These are phyloP conservation scores for Cicer yamashitae DNA, from an alignment of 306 rosid genomes.

Conservation along the genomic window DNA sequence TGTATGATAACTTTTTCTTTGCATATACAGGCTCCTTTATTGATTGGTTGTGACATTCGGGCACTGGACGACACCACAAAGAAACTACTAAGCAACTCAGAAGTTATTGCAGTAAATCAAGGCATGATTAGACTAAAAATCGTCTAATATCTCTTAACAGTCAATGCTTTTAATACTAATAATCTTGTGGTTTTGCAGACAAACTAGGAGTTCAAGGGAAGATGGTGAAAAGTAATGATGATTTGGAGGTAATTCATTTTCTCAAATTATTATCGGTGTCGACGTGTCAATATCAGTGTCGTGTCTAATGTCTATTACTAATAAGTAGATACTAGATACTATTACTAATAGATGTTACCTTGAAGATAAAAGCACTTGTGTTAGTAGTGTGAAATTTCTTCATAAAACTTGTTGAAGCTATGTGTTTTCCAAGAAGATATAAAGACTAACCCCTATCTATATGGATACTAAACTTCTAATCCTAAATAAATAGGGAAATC, in stretches of 20 bases:
- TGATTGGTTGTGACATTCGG: slow-evolving; percentile 81
- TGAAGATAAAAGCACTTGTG: not conserved
- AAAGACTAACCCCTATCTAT: not conserved
- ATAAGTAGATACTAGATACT: too few species aligned
- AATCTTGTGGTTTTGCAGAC: slow-evolving; percentile 50
- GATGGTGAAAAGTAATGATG: slow-evolving; percentile 57
- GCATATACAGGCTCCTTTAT: slow-evolving; percentile 50
- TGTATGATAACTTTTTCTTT: not conserved
- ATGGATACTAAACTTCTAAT: not conserved
- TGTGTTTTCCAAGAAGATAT: not conserved
- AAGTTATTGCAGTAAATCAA: slow-evolving; percentile 82
- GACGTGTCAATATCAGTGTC: too few species aligned
- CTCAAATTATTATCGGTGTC: too few species aligned
- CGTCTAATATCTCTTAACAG: slow-evolving; percentile 5
- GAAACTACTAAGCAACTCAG: slow-evolving; percentile 61
- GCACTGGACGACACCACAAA: slow-evolving; percentile 56
- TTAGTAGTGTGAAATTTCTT: not conserved
- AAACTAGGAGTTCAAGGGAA: slow-evolving; percentile 74
- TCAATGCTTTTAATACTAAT: slow-evolving; percentile 1
- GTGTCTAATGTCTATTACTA: too few species aligned
- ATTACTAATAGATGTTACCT: not conserved
- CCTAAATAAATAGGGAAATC: not conserved
- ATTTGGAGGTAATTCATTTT: slow-evolving; percentile 59
- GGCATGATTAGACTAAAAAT: slow-evolving; percentile 45
- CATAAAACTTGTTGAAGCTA: slow-evolving; percentile 21